Evolutionary conservation across 2,329 filamentous ascomycete species (phyloP), one percentile per base, ranked within the genome.

Genomic region (Pseudogymnoascus sp.): DNA sequence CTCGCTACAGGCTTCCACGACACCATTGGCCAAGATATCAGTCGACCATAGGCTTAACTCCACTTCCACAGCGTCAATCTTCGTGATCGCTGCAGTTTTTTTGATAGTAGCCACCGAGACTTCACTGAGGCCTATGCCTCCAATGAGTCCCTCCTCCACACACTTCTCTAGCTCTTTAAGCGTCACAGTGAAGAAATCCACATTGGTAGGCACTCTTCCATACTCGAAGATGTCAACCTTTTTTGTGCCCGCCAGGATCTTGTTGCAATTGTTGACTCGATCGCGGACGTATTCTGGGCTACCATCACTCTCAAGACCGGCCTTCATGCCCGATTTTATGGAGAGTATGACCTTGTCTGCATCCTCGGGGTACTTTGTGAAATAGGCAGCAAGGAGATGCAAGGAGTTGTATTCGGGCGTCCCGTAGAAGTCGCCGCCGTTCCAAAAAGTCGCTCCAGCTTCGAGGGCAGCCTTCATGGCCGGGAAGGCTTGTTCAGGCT

Each of bases 361-460:
- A 64, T 88, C 82, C 64, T 85, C 81, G 1, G 86, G 86, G 70
- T 88, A 81, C 65, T 80, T 78, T 35, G 77, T 77, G 70, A 88
- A 87, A 74, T 88, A 88, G 29, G 78, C 76, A 66, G 82, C 79
- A 29, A 88, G 74, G 9, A 88, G 73, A 38, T 82, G 80, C 70
- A 86, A 72, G 2, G 79, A 83, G 74, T 87, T 86, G 69, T 78
- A 78, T n/a, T 82, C 77, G 1, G 80, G 79, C 0, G 77, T 75
- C 50, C 86, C 86, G 74, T 89, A 89, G 69, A 88, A 81, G 70
- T 88, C 84, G 66, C 79, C 85, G 50, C 78, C 84, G 68, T 86
- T 87, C 83, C 84, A 88, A 61, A 79, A 74, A 64, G 71, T 78
- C 68, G 72, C 72, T 64, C 78, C 76, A 6, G 71, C 70, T 23